Base-by-base conservation (phyloP, 2,329 filamentous ascomycete genomes). In the Ceratocystis lukuohia region DNA sequence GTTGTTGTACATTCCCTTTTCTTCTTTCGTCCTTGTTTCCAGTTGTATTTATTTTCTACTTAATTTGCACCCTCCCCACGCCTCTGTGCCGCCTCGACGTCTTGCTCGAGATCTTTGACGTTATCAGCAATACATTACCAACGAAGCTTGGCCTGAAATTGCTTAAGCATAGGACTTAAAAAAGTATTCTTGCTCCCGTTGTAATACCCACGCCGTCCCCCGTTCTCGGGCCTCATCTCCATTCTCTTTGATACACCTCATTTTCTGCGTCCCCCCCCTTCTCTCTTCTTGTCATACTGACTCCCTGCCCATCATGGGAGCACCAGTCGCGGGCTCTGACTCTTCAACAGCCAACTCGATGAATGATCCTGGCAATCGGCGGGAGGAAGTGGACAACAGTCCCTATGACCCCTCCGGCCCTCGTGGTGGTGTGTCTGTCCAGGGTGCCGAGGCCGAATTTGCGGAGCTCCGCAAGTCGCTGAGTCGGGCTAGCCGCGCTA, bases 371-470 rank as follows among this genome's bases (percentile, higher is more conserved):
- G 45, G 12, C 37, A 33, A 37, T 6, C 61, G 20, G 17, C 67
- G 41, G n/a, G 37, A 64, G 28, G 64, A 56, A 33, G 25, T 46
- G 17, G 65, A 68, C 46, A 28, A 48, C 12, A 30, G 20, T n/a
- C 57, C 67, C 62, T 67, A 64, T 25, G 65, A 61, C 28, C 30
- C 28, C 22, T 30, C 48, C 28, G 61, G 22, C 63, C 50, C 44
- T 12, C 25, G n/a, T 64, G 68, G 72, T 1, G 84, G 84, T 25
- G 80, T 91, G 41, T 84, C 87, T 7, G 80, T 92, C 64, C 78
- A 83, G 67, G 81, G 82, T 64, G 88, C 88, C 56, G 83, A 89
- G 74, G 82, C 82, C 41, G 87, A 91, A 30, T 92, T 91, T 70
- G 82, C 82, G 0, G 80, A 88, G 69, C 79, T 92, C 15, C 86